Base-by-base conservation (phyloP, 305 asterid genomes). In the Euphrasia arctica region DNA sequence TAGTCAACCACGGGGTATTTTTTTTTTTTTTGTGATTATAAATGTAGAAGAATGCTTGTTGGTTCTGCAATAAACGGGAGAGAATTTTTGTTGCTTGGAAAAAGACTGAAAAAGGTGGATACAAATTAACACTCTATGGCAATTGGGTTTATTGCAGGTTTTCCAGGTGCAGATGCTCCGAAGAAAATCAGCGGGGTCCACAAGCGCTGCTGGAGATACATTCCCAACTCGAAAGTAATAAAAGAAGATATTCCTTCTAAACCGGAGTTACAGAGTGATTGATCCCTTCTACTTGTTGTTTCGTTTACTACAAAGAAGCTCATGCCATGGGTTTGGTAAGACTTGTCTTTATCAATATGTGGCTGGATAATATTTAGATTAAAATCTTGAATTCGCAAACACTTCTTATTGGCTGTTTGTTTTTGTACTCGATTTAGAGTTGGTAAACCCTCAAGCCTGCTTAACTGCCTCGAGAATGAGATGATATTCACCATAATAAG, bases 161-260 rank as follows among this genome's bases (percentile, higher is more conserved):
- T 9, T 11, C 71, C 70, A 52, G 72, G 55, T 58, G 83, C 83
- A 47, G 80, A 75, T 69, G 80, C 80, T 15, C 74, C 76, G 2
- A 78, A 78, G 78, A 78, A 78, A 72, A 72, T 78, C 29, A 78
- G 80, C 0, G 83, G 83, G 28, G 83, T 78, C 48, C 80, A 78
- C 43, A 78, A 78, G 62, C 77, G 80, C 58, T 81, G 83, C 69
- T 81, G 86, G 86, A 78, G 50, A 61, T 81, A 78, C 27, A 68
- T 81, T 43, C 71, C 71, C 1, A 59, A 66, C 58, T 5, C 62
- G 0, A 68, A 74, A 52, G 39, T 32, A 32, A 63, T n/a, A 63
- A 55, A 62, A 12, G 83, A 62, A 73, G 74, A 49, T 58, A 64
- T 9, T 58, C 31, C 63, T 64, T 62, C 73, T 10, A 63, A 75